Base-by-base conservation (phyloP, 225 moss, liverwort and hornwort genomes). In the Polytrichum formosum region DNA sequence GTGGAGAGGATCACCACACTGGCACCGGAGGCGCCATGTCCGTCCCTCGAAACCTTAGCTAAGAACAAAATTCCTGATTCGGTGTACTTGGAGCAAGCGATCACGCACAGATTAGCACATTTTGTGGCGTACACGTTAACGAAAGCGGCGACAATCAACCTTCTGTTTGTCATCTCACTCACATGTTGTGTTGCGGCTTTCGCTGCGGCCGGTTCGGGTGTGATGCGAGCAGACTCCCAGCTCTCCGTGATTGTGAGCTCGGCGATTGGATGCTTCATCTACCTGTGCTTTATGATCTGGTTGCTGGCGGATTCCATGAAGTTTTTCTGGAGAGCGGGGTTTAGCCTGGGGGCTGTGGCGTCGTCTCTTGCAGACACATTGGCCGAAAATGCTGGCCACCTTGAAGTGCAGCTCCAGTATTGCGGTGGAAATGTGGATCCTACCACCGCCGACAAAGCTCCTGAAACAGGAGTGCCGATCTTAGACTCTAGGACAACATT, bases 71-170 rank as follows among this genome's bases (percentile, higher is more conserved):
- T 80, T 59, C 72, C 74, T 5, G 30, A 87, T 75, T 75, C 75
- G 23, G 60, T 79, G 23, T 84, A 76, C 23, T 25, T 77, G 18
- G 81, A 83, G 71, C 79, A 81, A 64, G 84, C 75, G 19, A 84
- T 75, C 63, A 91, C 82, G 60, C 78, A 84, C 64, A 82, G 78
- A 54, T 70, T 91, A 26, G 78, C 83, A 10, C 75, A 84, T 70
- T 87, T 84, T 28, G 88, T 84, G 58, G 84, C 91, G 2, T 77
- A 77, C 46, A 91, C 82, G 7, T 67, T 88, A 54, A 82, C 84
- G 26, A 88, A 91, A 71, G 80, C 86, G 30, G 86, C 84, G 13
- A 84, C 73, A 0, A 86, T 88, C 23, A 83, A 86, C 31, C 69
- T 73, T 1, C 20, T 89, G 26, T 91, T 91, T 54, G 70, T 81